phyloP scores from a whole-genome alignment of 31 red algal genomes.

The Bonnemaisonia californica region DNA sequence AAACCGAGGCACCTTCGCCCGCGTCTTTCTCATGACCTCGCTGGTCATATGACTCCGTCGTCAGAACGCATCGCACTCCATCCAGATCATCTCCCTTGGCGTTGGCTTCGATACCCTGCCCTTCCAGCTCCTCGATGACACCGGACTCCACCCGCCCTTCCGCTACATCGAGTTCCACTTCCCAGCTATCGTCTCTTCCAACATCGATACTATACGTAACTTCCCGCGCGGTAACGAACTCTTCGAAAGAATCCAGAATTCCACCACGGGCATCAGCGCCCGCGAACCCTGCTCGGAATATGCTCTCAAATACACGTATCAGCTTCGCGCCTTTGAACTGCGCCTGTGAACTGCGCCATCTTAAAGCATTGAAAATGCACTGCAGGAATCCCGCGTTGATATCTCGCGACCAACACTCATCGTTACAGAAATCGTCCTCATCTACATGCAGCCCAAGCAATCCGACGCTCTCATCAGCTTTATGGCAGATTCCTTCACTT shows the following conservation, averaged over 20 bases:
- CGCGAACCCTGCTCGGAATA: not conserved
- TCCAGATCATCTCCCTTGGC: conserved; percentile 88
- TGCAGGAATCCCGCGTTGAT: conserved; percentile 7
- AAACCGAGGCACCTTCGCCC: conserved; percentile 69
- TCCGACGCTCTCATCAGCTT: conserved; percentile 49
- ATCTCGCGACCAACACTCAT: conserved; percentile 53
- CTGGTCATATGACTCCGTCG: conserved; percentile 36
- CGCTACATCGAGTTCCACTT: conserved; percentile 75
- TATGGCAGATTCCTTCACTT: conserved; percentile 30
- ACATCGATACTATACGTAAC: not conserved
- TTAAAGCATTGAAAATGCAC: not conserved
- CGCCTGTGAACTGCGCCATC: conserved; percentile 60
- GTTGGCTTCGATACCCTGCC: conserved; percentile 83
- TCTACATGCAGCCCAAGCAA: conserved; percentile 70
- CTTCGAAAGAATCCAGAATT: not conserved
- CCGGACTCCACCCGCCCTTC: too few relatives aligned
- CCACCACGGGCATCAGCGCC: not conserved
- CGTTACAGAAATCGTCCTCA: conserved; percentile 79
- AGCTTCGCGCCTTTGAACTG: too few relatives aligned
- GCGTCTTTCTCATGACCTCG: conserved; percentile 41
- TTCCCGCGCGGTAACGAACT: not conserved
- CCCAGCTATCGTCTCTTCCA: conserved; percentile 30
- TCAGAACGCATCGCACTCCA: not conserved
- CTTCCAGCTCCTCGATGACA: conserved; percentile 63
- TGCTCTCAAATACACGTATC: conserved; percentile 27